A percentile compares a stretch with the other conserved stretches of the same genome.
phyloP scores from a whole-genome alignment of 352 stramenopile species.

The Phytophthora foliorum region DNA sequence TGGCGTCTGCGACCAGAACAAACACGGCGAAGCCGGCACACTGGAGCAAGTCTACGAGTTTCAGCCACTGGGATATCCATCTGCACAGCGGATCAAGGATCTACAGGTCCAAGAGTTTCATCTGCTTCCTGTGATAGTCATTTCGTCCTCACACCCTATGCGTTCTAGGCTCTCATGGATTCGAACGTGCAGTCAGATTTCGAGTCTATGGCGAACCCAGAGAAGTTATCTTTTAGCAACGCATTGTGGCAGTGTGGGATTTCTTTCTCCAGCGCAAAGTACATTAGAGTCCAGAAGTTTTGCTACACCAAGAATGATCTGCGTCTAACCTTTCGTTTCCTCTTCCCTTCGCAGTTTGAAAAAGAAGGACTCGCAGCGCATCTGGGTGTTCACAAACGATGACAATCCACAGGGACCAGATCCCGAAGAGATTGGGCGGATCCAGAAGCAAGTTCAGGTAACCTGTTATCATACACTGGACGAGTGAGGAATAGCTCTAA shows the following conservation, averaged over 20 bases:
- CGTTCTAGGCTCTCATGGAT: slow-evolving; percentile 52
- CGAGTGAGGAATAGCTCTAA: slow-evolving; percentile 1
- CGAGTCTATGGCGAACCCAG: slow-evolving; percentile 67
- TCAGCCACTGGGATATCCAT: slow-evolving; percentile 77
- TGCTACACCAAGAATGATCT: not conserved
- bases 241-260: slow-evolving; percentile 87
- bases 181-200: slow-evolving; percentile 54
- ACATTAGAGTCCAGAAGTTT: slow-evolving; percentile 6
- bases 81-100: slow-evolving; percentile 79
- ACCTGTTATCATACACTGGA: not conserved
- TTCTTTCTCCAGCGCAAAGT: slow-evolving; percentile 86
- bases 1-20: slow-evolving; percentile 44
- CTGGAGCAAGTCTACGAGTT: slow-evolving; percentile 84
- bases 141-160: slow-evolving; percentile 1
- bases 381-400: slow-evolving; percentile 91
- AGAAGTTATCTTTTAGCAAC: slow-evolving; percentile 81
- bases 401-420: slow-evolving; percentile 61
- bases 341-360: slow-evolving; percentile 60
- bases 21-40: slow-evolving; percentile 61
- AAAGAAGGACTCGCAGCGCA: slow-evolving; percentile 86
- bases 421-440: slow-evolving; percentile 61
- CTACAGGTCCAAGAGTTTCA: slow-evolving; percentile 45
- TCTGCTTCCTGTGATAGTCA: not conserved
- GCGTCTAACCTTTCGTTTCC: slow-evolving; percentile 7
- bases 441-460: slow-evolving; percentile 85